Conservation (phyloP, 2,329 filamentous ascomycete species). For the Ophiocordyceps sinensis region DNA sequence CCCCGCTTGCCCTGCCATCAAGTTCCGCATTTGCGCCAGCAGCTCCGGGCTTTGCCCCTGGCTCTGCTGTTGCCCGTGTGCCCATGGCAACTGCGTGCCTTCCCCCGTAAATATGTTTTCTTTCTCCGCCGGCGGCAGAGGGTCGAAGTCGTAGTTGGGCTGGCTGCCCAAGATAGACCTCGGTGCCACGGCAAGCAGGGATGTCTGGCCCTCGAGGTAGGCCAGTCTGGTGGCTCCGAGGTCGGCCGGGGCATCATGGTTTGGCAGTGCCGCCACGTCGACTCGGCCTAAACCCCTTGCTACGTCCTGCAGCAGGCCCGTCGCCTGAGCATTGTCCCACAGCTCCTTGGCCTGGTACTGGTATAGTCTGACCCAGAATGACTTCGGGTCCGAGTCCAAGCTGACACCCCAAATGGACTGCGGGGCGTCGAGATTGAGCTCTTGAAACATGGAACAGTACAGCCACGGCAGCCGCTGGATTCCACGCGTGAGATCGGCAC, state of each 20-base stretch:
- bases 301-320: slow-evolving; percentile 53
- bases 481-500: slow-evolving; percentile 48
- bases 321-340: slow-evolving; percentile 69
- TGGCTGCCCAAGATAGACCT: slow-evolving; percentile 45
- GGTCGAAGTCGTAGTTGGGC: slow-evolving; percentile 66
- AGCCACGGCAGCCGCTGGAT: slow-evolving; percentile 74
- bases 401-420: slow-evolving; percentile 70
- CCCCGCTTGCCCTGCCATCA: slow-evolving; percentile 10
- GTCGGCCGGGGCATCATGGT: slow-evolving; percentile 22
- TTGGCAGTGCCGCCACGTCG: slow-evolving; percentile 22
- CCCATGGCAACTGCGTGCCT: slow-evolving; percentile 29
- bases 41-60: slow-evolving; percentile 7
- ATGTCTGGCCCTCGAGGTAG: slow-evolving; percentile 60
- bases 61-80: slow-evolving; percentile 8
- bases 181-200: slow-evolving; percentile 57
- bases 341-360: slow-evolving; percentile 62
- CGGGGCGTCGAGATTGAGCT: slow-evolving; percentile 65
- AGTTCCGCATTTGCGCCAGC: slow-evolving; percentile 14
- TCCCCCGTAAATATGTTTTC: slow-evolving; percentile 36
- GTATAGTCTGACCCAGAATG: slow-evolving; percentile 63
- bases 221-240: slow-evolving; percentile 56
- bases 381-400: slow-evolving; percentile 44
- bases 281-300: slow-evolving; percentile 39
- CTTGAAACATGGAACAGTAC: slow-evolving; percentile 65
- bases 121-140: slow-evolving; percentile 53